These are phyloP conservation scores for Knufia petricola DNA, from an alignment of 2,329 filamentous ascomycete species.

Conservation along the genomic window DNA sequence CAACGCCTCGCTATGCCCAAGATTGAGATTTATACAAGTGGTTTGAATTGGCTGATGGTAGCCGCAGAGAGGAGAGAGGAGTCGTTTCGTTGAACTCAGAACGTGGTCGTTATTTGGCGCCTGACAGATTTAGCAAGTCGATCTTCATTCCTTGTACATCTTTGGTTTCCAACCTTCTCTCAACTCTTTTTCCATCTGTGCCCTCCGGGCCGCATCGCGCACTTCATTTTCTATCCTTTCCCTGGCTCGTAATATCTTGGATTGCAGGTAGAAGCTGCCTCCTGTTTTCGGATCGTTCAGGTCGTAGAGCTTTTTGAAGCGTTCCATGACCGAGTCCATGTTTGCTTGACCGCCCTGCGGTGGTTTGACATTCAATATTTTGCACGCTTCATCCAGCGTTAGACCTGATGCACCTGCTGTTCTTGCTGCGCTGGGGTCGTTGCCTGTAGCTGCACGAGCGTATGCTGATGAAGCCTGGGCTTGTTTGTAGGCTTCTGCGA, in stretches of 20 bases:
- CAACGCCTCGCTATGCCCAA: slow-evolving; percentile 22
- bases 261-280: slow-evolving; percentile 96
- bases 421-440: slow-evolving; percentile 37
- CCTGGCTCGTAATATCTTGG: slow-evolving; percentile 83
- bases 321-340: slow-evolving; percentile 66
- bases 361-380: slow-evolving; percentile 90
- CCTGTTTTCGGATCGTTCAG: slow-evolving; percentile 90
- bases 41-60: slow-evolving; percentile 4
- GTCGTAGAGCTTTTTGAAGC: slow-evolving; percentile 94
- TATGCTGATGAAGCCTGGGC: slow-evolving; percentile 80
- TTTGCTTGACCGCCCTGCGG: slow-evolving; percentile 68
- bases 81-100: not conserved
- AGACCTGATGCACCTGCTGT: slow-evolving; percentile 60
- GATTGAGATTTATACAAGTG: not conserved
- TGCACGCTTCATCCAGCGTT: slow-evolving; percentile 91
- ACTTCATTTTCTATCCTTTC: slow-evolving; percentile 88
- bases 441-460: slow-evolving; percentile 60
- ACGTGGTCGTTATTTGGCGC: slow-evolving; percentile 17
- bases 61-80: not conserved
- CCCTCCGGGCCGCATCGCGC: slow-evolving; percentile 59
- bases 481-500: slow-evolving; percentile 91
- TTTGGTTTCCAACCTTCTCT: slow-evolving; percentile 90
- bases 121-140: slow-evolving; percentile 18
- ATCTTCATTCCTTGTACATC: slow-evolving; percentile 74
- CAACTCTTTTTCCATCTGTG: slow-evolving; percentile 64